phyloP scores from a whole-genome alignment of 495 filamentous ascomycete species.

The Neurospora cerealis region DNA sequence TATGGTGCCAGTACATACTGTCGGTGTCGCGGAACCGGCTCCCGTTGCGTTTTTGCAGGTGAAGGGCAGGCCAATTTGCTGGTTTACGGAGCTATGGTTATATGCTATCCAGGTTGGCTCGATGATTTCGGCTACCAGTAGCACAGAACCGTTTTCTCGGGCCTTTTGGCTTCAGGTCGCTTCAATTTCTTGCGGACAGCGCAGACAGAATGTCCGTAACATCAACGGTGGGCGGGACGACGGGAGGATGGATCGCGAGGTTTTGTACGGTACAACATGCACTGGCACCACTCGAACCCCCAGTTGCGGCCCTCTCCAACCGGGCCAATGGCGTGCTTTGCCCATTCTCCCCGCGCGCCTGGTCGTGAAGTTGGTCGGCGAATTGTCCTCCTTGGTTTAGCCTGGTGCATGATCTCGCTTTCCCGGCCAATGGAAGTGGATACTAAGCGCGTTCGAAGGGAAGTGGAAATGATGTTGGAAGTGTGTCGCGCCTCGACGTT shows the following conservation, averaged over 20 bases:
- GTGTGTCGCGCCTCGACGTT: background rate
- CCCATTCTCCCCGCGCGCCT: background rate
- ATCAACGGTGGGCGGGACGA: background rate
- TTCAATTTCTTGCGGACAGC: background rate
- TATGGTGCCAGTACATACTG: background rate
- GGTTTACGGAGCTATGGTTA: background rate
- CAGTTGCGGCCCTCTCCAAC: background rate
- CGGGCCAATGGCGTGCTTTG: background rate
- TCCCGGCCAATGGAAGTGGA: slow-evolving; percentile 2
- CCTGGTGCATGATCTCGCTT: background rate
- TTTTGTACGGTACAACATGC: background rate
- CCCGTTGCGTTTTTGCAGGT: background rate
- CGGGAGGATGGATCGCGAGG: background rate
- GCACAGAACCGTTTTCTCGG: background rate
- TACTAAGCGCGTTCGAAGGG: slow-evolving; percentile 1
- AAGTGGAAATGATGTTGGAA: background rate
- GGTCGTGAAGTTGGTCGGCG: background rate
- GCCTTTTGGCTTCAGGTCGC: background rate
- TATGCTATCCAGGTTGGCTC: background rate
- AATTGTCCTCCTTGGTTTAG: background rate
- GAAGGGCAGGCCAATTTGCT: background rate
- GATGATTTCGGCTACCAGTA: background rate
- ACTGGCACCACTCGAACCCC: background rate
- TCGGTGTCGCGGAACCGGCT: background rate
- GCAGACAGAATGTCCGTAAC: background rate